Base-by-base conservation (phyloP, 495 filamentous ascomycete genomes). In the Penicillium samsonianum region DNA sequence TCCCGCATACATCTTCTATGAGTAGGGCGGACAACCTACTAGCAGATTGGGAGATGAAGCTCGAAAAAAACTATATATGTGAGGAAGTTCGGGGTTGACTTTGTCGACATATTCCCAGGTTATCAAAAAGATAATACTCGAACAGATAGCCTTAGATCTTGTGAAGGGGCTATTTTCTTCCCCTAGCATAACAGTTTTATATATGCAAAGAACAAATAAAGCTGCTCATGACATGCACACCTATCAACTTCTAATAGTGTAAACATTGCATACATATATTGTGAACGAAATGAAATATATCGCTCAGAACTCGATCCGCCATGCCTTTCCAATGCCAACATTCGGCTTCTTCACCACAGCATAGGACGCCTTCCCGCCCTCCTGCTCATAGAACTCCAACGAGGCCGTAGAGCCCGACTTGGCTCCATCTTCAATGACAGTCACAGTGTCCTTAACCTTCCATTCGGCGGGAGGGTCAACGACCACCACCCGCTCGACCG, bases 401-500 rank as follows among this genome's bases (percentile, higher is more conserved):
- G 68, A 66, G 4, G 73, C 80, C 30, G 72, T 78, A 16, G 81
- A 81, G 25, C 79, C 76, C 60, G 77, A 76, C 57, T 81, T 86
- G 52, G 80, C 82, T 8, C 87, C 90, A 53, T 88, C 89, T 58
- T 86, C 84, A 54, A 80, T 83, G 17, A 96, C 80, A 22, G 69
- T 80, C 2, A 91, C 92, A 49, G 76, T 82, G 61, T 70, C 81
- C 75, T 87, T 90, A 8, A 65, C 75, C 63, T 81, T 80, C 92
- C 90, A 96, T 22, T 75, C 80, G 49, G 78, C 71, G 17, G 88
- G 89, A 9, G 91, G 90, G 58, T 87, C 88, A 40, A 98, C 81
- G 23, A 98, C 58, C 14, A 98, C 75, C 35, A 98, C 80, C 73
- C 84, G 88, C 78, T 96, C 91, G 2, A 98, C 86, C 7, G 79